phyloP scores from a whole-genome alignment of 805 yeast species.

The Kuraishia hungarica region DNA sequence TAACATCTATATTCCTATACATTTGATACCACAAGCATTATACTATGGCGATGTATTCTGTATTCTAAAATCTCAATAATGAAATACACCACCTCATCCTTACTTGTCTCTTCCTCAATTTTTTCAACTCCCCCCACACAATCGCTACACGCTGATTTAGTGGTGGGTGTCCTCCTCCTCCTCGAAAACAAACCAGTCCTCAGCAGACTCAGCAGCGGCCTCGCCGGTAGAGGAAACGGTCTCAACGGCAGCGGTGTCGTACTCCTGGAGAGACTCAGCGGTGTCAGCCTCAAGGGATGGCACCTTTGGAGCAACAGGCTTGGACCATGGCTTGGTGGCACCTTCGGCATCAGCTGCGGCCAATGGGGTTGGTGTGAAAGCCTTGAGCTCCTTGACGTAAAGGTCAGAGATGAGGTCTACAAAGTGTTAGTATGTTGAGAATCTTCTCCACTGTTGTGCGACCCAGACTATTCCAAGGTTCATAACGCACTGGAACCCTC shows the following conservation, averaged over 20 bases:
- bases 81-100: not conserved
- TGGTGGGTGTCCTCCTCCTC: constrained; percentile 6
- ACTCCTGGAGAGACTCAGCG: constrained; percentile 56
- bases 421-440: constrained; percentile 3
- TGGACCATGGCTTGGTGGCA: constrained; percentile 73
- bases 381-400: constrained; percentile 79
- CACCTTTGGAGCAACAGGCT: constrained; percentile 69
- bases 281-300: constrained; percentile 69
- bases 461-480: no score
- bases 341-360: constrained; percentile 69
- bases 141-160: not conserved
- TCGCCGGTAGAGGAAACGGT: constrained; percentile 38
- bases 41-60: not conserved
- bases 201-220: constrained; percentile 3
- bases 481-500: no score
- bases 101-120: no score
- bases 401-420: constrained; percentile 67
- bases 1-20: not conserved
- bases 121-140: not conserved
- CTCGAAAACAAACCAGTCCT: constrained; percentile 7
- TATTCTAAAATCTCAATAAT: no score
- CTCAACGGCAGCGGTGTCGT: constrained; percentile 69
- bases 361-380: constrained; percentile 77
- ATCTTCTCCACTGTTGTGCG: no score
- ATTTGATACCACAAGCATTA: not conserved